phyloP scores from a whole-genome alignment of 164 flowering plant genomes.

The Euptelea pleiosperma region DNA sequence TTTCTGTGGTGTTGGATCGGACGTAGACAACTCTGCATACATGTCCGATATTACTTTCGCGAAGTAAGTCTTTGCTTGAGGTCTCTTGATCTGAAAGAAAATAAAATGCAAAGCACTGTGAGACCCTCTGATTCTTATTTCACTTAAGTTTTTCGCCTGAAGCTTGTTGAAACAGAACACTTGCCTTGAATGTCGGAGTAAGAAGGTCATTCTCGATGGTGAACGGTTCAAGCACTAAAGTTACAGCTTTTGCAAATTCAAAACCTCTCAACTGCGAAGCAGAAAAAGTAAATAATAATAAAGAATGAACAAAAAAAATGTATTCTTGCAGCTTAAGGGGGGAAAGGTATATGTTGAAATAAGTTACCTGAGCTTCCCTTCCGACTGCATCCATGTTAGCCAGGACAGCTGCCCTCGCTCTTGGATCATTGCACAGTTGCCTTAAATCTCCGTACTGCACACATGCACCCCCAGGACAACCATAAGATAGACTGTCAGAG shows the following conservation, averaged over 20 bases:
- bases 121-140: background rate
- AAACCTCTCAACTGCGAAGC: constrained; percentile 81
- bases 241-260: constrained; percentile 85
- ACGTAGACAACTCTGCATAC: constrained; percentile 61
- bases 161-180: constrained; percentile 1
- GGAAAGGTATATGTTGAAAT: background rate
- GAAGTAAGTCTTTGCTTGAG: constrained; percentile 85
- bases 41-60: constrained; percentile 66
- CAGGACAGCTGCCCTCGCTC: constrained; percentile 73
- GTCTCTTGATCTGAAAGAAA: constrained; percentile 71
- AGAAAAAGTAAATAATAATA: background rate
- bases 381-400: constrained; percentile 88
- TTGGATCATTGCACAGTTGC: constrained; percentile 67
- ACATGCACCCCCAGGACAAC: constrained; percentile 1
- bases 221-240: constrained; percentile 78
- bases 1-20: constrained; percentile 30
- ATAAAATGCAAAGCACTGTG: background rate
- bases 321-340: background rate
- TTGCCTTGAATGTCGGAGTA: constrained; percentile 91
- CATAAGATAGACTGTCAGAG: background rate
- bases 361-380: constrained; percentile 75
- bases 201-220: constrained; percentile 83
- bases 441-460: constrained; percentile 59
- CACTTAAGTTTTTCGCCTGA: background rate
- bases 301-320: background rate